A percentile compares a stretch with the other conserved stretches of the same genome.
Conservation (phyloP, 1,139 yeast genomes). For the Pichia kudriavzevii region DNA sequence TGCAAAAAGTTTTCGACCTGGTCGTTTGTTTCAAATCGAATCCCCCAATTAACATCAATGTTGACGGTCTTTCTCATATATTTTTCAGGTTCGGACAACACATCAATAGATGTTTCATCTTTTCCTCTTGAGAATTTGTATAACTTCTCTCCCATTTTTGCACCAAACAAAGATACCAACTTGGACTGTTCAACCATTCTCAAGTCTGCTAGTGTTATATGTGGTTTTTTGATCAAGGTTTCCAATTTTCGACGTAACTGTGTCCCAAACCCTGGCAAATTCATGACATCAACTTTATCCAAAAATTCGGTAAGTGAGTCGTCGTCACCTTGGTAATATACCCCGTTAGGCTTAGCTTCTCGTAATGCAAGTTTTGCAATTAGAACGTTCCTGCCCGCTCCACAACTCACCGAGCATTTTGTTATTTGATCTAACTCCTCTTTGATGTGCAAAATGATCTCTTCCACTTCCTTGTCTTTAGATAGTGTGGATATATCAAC, state of each 20-base stretch:
- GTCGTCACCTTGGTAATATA: conserved; percentile 25
- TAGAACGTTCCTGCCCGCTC: conserved; percentile 63
- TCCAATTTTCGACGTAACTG: conserved; percentile 42
- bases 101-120: conserved; percentile 53
- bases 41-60: conserved; percentile 89
- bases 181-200: conserved; percentile 30
- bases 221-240: conserved; percentile 19
- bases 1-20: conserved; percentile 62
- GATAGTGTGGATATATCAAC: conserved; percentile 50
- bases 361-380: conserved; percentile 72
- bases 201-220: conserved; percentile 32
- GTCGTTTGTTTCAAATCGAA: conserved; percentile 52
- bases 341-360: conserved; percentile 77
- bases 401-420: conserved; percentile 68
- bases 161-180: conserved; percentile 50
- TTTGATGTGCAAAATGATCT: conserved; percentile 34
- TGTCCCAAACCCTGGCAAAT: conserved; percentile 83
- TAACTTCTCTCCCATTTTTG: conserved; percentile 60
- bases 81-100: conserved; percentile 38
- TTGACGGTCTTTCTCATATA: conserved; percentile 67
- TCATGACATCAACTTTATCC: conserved; percentile 38
- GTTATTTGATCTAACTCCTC: conserved; percentile 40
- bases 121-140: conserved; percentile 56
- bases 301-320: conserved; percentile 33
- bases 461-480: conserved; percentile 28